A percentile compares a stretch with the other conserved stretches of the same genome.
These are phyloP conservation scores for Thinopyrum elongatum DNA, from an alignment of 176 grass and related monocot species.

Conservation along the genomic window DNA sequence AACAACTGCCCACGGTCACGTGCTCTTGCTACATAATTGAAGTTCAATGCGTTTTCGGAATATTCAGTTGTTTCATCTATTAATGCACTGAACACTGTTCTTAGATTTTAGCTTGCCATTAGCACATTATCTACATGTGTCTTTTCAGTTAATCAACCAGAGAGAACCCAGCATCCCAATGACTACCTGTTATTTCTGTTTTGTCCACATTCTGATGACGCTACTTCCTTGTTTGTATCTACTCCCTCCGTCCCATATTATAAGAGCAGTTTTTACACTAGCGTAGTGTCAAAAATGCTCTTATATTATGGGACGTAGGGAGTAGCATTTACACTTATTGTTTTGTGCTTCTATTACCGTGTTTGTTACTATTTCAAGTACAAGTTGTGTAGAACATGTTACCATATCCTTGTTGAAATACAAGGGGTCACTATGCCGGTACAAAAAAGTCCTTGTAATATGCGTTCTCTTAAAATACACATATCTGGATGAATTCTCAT, in stretches of 20 bases:
- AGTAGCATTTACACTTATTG: not conserved
- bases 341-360: not conserved
- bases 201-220: not conserved
- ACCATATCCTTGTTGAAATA: not conserved
- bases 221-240: not conserved
- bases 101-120: not conserved
- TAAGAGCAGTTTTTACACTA: no score
- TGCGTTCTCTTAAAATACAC: not conserved
- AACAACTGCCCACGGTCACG: not conserved
- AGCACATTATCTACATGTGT: not conserved
- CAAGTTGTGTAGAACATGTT: not conserved
- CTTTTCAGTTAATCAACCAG: not conserved
- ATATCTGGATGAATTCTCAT: conserved; percentile 22
- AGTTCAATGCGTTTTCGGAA: not conserved
- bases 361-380: not conserved
- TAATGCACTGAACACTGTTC: not conserved
- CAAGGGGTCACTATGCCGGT: not conserved
- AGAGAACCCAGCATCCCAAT: not conserved
- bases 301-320: no score
- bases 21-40: not conserved
- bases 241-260: no score
- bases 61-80: not conserved
- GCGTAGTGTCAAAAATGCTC: no score
- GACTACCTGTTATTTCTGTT: not conserved
- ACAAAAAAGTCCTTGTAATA: not conserved